Conservation (phyloP, 1,284 basidiomycete species). For the Vanrija pseudolonga region DNA sequence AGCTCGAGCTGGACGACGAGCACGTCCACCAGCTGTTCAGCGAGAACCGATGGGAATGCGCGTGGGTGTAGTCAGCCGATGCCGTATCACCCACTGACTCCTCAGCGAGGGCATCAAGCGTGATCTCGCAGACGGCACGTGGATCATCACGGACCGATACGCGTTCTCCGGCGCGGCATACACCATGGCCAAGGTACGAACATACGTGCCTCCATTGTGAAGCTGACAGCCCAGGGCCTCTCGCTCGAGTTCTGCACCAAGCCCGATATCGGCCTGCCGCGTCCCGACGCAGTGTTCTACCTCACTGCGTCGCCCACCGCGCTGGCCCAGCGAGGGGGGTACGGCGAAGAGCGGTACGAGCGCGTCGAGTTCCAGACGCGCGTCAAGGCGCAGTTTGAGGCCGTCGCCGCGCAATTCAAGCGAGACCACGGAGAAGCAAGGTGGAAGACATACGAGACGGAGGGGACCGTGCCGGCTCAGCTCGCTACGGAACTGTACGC, state of each 20-base stretch:
- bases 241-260: slow-evolving; percentile 70
- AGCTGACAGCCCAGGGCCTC: slow-evolving; percentile 49
- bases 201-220: slow-evolving; percentile 47
- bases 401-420: slow-evolving; percentile 52
- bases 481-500: too few relatives aligned
- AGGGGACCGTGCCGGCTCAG: slow-evolving; percentile 45
- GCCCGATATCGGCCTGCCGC: slow-evolving; percentile 80
- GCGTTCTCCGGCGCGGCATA: slow-evolving; percentile 97
- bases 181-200: slow-evolving; percentile 80
- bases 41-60: slow-evolving; percentile 94
- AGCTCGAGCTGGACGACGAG: slow-evolving; percentile 82
- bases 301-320: slow-evolving; percentile 73
- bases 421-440: slow-evolving; percentile 32
- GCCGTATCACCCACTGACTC: background rate
- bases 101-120: slow-evolving; percentile 62
- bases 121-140: slow-evolving; percentile 63
- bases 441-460: slow-evolving; percentile 69
- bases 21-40: slow-evolving; percentile 93
- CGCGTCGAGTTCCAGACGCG: slow-evolving; percentile 32
- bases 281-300: slow-evolving; percentile 85
- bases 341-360: background rate
- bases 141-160: slow-evolving; percentile 87
- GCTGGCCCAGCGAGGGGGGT: slow-evolving; percentile 73
- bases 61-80: slow-evolving; percentile 55
- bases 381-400: slow-evolving; percentile 63